Base-by-base conservation (phyloP, 805 yeast species). In the Saccharomycopsis selenospora region DNA sequence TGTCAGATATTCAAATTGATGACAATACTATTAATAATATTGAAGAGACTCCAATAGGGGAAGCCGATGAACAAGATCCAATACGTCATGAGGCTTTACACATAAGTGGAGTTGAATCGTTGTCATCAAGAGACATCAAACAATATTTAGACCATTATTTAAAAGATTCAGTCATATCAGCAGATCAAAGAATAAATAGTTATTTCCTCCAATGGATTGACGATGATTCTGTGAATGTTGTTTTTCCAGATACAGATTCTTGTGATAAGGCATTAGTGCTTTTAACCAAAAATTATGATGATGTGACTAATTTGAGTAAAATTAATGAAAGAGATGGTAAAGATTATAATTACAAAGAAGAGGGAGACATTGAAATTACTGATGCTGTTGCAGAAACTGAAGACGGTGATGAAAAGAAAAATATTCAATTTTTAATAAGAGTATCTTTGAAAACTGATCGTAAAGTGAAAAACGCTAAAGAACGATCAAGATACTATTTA, bases 121-220 rank as follows among this genome's bases (percentile, higher is more conserved):
- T 82, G 42, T 72, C 81, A 40, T 79, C 85, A 5, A 69, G 72
- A 43, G 82, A 79, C 48, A 74, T 82, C 55, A 77, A 77, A 61
- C 60, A 70, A 11, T 81, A 69, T 57, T 61, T 81, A n/a, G 78
- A 75, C 48, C 62, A 65, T 47, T 71, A 72, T 56, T 53, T 70
- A 44, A 73, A 74, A 52, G 65, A 64, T 29, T 8, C 51, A 3
- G 54, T 53, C 17, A 26, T 43, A 13, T 30, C 45, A 7, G 45
- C 24, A 10, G 52, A 51, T 17, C 52, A 53, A 43, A 33, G 54
- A 29, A 50, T 53, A 46, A 54, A 46, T 25, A 57, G 57, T 3
- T 67, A 63, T 50, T 49, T 50, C 36, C 61, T 81, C 24, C 79
- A 81, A 57, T 82, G 90, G 90, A 71, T 82, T 36, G 77, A 82